These are phyloP conservation scores for Amauroascus verrucosus DNA, from an alignment of 2,329 filamentous ascomycete genomes.

Conservation along the genomic window DNA sequence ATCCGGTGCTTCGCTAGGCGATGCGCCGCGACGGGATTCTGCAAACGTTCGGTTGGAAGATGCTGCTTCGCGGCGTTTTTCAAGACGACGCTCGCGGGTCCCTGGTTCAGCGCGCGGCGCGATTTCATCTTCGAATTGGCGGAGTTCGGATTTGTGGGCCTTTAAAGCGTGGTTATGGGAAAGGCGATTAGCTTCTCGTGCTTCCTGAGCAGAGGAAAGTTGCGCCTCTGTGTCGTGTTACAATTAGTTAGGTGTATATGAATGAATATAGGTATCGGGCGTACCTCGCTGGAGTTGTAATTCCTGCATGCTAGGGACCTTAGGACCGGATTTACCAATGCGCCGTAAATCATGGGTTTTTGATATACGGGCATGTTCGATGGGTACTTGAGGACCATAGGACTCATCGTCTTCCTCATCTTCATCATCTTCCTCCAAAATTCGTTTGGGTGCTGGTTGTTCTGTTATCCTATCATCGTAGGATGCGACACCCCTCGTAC, in stretches of 20 bases:
- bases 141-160: constrained; percentile 27
- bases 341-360: background rate
- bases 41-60: constrained; percentile 63
- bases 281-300: constrained; percentile 48
- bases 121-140: constrained; percentile 55
- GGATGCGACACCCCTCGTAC: background rate
- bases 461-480: background rate
- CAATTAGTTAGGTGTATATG: constrained; percentile 12
- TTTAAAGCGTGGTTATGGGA: constrained; percentile 56
- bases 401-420: constrained; percentile 47
- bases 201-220: constrained; percentile 45
- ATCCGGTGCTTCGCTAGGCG: constrained; percentile 57
- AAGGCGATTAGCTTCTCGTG: constrained; percentile 52
- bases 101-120: constrained; percentile 73
- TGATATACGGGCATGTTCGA: background rate
- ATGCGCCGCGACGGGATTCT: constrained; percentile 47
- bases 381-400: constrained; percentile 47
- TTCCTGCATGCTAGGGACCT: constrained; percentile 63
- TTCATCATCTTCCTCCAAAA: constrained; percentile 21
- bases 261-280: background rate
- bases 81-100: constrained; percentile 69
- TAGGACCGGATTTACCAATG: constrained; percentile 41
- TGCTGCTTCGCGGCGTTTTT: constrained; percentile 68
- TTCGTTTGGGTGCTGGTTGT: background rate
- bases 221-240: constrained; percentile 26